phyloP scores from a whole-genome alignment of 306 rosid genomes.

The Lupinus albus region DNA sequence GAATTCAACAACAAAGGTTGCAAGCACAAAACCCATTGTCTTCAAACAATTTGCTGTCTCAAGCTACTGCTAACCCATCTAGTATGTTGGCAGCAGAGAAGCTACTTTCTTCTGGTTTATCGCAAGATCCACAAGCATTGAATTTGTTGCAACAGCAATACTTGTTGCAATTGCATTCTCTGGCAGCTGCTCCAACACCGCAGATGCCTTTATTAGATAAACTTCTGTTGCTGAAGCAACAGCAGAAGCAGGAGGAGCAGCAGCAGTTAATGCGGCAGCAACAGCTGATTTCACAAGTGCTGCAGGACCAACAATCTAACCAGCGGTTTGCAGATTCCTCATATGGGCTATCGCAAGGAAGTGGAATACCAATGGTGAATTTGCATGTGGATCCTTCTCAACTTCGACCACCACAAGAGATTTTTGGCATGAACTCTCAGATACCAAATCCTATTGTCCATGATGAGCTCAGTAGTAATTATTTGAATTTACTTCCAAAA shows the following conservation, averaged over 20 bases:
- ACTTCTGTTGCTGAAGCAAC: slow-evolving; percentile 76
- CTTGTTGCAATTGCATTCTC: slow-evolving; percentile 83
- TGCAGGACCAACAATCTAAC: slow-evolving; percentile 74
- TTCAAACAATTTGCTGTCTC: slow-evolving; percentile 58
- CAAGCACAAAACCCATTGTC: slow-evolving; percentile 67
- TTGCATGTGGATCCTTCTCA: slow-evolving; percentile 63
- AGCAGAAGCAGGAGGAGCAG: slow-evolving; percentile 88
- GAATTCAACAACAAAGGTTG: slow-evolving; percentile 79
- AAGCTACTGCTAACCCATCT: slow-evolving; percentile 61
- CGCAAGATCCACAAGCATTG: slow-evolving; percentile 86
- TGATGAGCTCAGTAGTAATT: slow-evolving; percentile 46
- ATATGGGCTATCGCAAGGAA: slow-evolving; percentile 66
- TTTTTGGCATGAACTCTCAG: slow-evolving; percentile 57
- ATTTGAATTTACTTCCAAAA: slow-evolving; percentile 50
- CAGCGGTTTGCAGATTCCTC: slow-evolving; percentile 64
- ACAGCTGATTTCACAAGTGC: slow-evolving; percentile 78
- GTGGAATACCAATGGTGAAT: slow-evolving; percentile 56
- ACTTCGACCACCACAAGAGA: slow-evolving; percentile 58
- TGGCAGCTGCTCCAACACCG: slow-evolving; percentile 66
- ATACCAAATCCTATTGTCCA: slow-evolving; percentile 49
- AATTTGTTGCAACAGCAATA: slow-evolving; percentile 84
- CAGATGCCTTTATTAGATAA: slow-evolving; percentile 79
- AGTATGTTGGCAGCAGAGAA: slow-evolving; percentile 64
- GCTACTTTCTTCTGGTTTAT: slow-evolving; percentile 67
- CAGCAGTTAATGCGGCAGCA: slow-evolving; percentile 82